These are phyloP conservation scores for Tetragonia tetragonoides DNA, from an alignment of 148 eudicot species.

Conservation along the genomic window DNA sequence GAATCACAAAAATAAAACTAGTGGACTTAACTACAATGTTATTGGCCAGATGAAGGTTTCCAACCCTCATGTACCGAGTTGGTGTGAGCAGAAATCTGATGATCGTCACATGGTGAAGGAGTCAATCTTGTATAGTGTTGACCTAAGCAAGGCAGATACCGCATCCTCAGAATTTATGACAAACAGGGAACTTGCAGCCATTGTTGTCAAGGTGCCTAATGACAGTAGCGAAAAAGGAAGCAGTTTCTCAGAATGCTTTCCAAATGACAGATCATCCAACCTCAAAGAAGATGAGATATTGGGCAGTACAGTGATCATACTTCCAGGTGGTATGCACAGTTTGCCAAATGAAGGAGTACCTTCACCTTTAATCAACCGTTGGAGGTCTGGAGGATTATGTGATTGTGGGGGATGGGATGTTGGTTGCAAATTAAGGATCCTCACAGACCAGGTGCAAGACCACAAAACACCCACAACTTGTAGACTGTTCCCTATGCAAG, in stretches of 20 bases:
- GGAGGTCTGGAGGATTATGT: constrained; percentile 86
- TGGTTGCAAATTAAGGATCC: constrained; percentile 71
- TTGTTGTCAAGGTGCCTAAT: constrained; percentile 43
- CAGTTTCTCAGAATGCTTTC: not conserved
- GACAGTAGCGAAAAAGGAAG: constrained; percentile 17
- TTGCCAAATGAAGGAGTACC: constrained; percentile 62
- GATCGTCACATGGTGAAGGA: constrained; percentile 36
- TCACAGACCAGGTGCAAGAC: constrained; percentile 34
- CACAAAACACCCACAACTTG: constrained; percentile 18
- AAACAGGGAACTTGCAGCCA: constrained; percentile 63
- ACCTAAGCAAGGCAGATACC: constrained; percentile 32
- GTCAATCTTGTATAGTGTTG: constrained; percentile 54
- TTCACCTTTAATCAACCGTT: constrained; percentile 67
- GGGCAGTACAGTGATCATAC: constrained; percentile 46
- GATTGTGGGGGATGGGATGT: constrained; percentile 99
- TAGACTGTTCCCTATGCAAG: constrained; percentile 15
- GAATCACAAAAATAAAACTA: constrained; percentile 50
- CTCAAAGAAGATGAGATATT: constrained; percentile 22
- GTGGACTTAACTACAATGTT: constrained; percentile 51
- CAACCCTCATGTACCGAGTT: constrained; percentile 29
- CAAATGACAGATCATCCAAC: constrained; percentile 15
- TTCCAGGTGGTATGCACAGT: constrained; percentile 75
- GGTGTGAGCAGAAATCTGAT: constrained; percentile 17
- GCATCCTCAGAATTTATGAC: constrained; percentile 32
- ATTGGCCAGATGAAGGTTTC: constrained; percentile 80